A percentile compares a stretch with the other conserved stretches of the same genome.
These are phyloP conservation scores for Leccinum disarticulatum DNA, from an alignment of 768 basidiomycete genomes.

Conservation along the genomic window DNA sequence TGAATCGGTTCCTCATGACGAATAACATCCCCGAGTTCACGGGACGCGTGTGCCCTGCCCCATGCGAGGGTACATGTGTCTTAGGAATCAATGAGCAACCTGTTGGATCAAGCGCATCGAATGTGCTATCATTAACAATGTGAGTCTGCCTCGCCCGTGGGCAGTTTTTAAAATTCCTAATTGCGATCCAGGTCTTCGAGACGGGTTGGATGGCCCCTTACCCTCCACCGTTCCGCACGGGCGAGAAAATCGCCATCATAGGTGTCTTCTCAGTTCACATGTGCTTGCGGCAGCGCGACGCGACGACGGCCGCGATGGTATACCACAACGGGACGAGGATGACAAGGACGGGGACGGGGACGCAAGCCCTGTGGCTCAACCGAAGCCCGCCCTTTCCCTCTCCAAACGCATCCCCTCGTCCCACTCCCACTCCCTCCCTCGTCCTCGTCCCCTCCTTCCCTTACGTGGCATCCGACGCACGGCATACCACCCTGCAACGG, in stretches of 20 bases:
- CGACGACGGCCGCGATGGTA: too few relatives aligned
- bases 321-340: too few relatives aligned
- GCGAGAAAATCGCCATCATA: slow-evolving; percentile 88
- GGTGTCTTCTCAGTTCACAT: slow-evolving; percentile 28
- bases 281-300: too few relatives aligned
- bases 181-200: slow-evolving; percentile 62
- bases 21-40: slow-evolving; percentile 98
- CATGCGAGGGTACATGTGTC: slow-evolving; percentile 96
- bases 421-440: too few relatives aligned
- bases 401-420: too few relatives aligned
- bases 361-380: too few relatives aligned
- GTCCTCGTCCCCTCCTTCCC: too few relatives aligned
- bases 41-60: slow-evolving; percentile 97
- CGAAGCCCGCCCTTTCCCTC: too few relatives aligned
- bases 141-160: slow-evolving; percentile 26
- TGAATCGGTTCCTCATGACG: slow-evolving; percentile 88
- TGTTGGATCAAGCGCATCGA: slow-evolving; percentile 99
- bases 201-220: slow-evolving; percentile 96
- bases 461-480: too few relatives aligned
- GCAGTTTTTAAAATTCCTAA: background rate
- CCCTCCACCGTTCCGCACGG: slow-evolving; percentile 78
- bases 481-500: too few relatives aligned
- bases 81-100: slow-evolving; percentile 96
- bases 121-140: slow-evolving; percentile 98
- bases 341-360: too few relatives aligned